Percentiles rank a stretch among this genome's conserved stretches.
phyloP scores from a whole-genome alignment of 148 eudicot genomes.

The Euryodendron excelsum region DNA sequence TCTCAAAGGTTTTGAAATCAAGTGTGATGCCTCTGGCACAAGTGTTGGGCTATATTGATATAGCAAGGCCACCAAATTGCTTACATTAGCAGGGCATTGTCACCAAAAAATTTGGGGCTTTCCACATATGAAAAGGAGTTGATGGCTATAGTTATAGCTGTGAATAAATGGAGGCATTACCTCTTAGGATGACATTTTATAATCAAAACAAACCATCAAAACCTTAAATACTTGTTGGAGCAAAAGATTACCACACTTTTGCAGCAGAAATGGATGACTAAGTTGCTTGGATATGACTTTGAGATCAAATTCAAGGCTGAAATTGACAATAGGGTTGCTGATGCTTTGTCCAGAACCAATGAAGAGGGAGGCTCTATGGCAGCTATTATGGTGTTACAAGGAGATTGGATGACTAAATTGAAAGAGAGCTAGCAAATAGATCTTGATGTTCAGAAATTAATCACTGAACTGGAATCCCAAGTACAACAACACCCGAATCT shows the following conservation, averaged over 20 bases:
- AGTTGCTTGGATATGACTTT: not conserved
- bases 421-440: no score
- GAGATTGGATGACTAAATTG: no score
- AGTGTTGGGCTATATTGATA: not conserved
- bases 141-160: not conserved
- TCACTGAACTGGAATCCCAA: no score
- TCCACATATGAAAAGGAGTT: slow-evolving; percentile 1
- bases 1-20: not conserved
- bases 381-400: not conserved
- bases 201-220: not conserved
- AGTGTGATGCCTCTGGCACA: not conserved
- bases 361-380: not conserved
- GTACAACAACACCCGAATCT: not conserved
- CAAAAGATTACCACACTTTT: not conserved
- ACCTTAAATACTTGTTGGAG: not conserved
- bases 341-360: not conserved
- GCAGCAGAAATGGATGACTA: not conserved
- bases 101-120: not conserved
- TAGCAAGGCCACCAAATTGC: not conserved
- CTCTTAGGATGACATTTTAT: not conserved
- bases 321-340: not conserved
- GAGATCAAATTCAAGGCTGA: not conserved
- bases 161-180: not conserved
- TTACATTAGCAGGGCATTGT: not conserved
- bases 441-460: not conserved